These are phyloP conservation scores for Plectranthus barbatus DNA, from an alignment of 257 asterid species.

Conservation along the genomic window DNA sequence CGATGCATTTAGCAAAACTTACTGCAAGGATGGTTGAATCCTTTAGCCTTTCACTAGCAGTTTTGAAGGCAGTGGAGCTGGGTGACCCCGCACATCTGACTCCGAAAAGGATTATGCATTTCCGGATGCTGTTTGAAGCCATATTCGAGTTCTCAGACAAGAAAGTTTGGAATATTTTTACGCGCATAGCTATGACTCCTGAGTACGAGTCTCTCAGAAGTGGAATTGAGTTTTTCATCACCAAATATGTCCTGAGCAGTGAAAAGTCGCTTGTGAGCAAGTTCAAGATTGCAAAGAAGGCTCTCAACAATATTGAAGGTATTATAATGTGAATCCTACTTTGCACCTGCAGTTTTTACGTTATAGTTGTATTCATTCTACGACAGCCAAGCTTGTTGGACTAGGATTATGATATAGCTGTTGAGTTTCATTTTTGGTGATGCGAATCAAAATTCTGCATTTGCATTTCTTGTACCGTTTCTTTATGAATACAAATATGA, in stretches of 20 bases:
- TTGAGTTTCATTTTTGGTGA: neutral
- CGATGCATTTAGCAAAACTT: conserved; percentile 84
- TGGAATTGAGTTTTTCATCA: conserved; percentile 65
- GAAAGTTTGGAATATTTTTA: conserved; percentile 68
- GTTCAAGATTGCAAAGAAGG: conserved; percentile 66
- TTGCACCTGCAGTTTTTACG: neutral
- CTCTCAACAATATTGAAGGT: conserved; percentile 66
- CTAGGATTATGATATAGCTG: neutral
- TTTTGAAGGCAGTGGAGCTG: conserved; percentile 66
- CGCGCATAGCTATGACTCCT: conserved; percentile 65
- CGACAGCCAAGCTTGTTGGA: neutral
- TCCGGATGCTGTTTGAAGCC: conserved; percentile 74
- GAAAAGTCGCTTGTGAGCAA: conserved; percentile 32
- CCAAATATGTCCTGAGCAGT: conserved; percentile 42
- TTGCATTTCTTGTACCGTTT: no score
- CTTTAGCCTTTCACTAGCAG: conserved; percentile 69
- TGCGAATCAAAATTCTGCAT: no score
- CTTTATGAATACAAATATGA: no score
- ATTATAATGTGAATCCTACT: conserved; percentile 32
- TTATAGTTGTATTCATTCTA: neutral
- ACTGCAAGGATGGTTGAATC: conserved; percentile 67
- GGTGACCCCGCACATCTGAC: conserved; percentile 38
- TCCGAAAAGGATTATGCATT: conserved; percentile 79
- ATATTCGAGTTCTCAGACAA: conserved; percentile 59
- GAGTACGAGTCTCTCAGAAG: conserved; percentile 65